Evolutionary conservation across 2,329 filamentous ascomycete species (phyloP), one percentile per base, ranked within the genome.

Genomic region (Curvularia sp.): DNA sequence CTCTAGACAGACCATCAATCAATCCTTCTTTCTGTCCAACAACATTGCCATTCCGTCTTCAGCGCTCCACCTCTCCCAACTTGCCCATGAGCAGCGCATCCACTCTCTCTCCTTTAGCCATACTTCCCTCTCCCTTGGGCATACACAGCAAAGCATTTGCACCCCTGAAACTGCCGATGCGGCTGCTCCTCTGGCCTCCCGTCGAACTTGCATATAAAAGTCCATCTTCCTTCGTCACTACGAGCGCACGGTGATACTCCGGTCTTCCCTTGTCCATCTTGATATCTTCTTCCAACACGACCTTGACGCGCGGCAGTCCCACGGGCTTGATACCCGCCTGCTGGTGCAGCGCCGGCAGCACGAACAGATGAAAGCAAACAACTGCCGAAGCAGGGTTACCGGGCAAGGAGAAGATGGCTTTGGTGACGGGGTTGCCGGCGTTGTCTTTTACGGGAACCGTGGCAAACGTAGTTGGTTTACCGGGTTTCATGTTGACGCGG

Each of bases 401-500:
- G 0, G 95, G 95, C 0, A 99, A 83, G 0, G 92, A 91, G 79
- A 99, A 99, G 64, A 99, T 86, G 57, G 89, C 83, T 72, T 91
- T 93, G 1, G 80, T 80, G 23, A 86, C 77, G 45, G 87, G 83
- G 39, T 85, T 80, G 0, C 68, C 66, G 19, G 87, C 86, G 13
- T 68, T 67, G 46, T 75, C 72, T 55, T 88, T 88, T 71, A 85
- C 80, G 0, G 91, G 88, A 0, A 98, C 85, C 0, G 92, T 97
- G 2, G 95, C 95, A 76, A 99, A 99, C 0, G 95, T 99, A 0
- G 93, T 97, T 2, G 95, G 95, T 78, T 98, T 99, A 4, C 95
- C 95, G 0, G 95, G 95, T 80, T 99, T 99, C 95, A 99, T 98
- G 53, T 89, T 86, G 2, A 99, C 95, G 3, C 95, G 89, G 23